These are phyloP conservation scores for Pyrenophora seminiperda DNA, from an alignment of 2,329 filamentous ascomycete genomes.

Conservation along the genomic window DNA sequence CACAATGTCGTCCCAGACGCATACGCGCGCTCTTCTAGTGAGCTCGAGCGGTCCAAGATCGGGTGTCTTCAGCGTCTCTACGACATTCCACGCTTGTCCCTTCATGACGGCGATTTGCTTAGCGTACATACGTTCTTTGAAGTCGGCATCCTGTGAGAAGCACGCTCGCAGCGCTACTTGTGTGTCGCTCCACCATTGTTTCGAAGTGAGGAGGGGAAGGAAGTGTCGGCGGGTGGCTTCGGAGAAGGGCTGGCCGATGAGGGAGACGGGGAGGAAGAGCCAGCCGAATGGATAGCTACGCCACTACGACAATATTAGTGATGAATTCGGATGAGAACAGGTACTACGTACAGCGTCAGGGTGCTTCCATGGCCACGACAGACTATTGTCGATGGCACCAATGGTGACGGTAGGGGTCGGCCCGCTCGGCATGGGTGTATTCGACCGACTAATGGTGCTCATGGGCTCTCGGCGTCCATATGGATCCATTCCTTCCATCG, in stretches of 20 bases:
- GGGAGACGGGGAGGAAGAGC: constrained; percentile 94
- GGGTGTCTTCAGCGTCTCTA: constrained; percentile 89
- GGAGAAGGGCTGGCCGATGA: constrained; percentile 95
- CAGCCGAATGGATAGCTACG: constrained; percentile 95
- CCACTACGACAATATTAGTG: constrained; percentile 55
- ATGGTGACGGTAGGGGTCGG: constrained; percentile 69
- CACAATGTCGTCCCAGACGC: constrained; percentile 97
- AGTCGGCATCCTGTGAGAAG: constrained; percentile 91
- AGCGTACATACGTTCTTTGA: constrained; percentile 99
- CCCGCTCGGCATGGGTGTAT: constrained; percentile 59
- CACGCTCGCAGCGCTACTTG: constrained; percentile 82
- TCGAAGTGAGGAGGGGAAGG: constrained; percentile 91
- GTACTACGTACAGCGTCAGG: constrained; percentile 73
- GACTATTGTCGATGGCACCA: constrained; percentile 94
- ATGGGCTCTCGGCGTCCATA: constrained; percentile 84
- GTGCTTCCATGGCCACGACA: constrained; percentile 99
- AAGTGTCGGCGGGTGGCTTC: constrained; percentile 94
- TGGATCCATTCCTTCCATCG: constrained; percentile 62
- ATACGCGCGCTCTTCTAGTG: constrained; percentile 86
- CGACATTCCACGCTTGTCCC: constrained; percentile 98
- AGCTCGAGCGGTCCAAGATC: constrained; percentile 95
- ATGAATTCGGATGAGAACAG: background rate
- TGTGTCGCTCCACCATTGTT: constrained; percentile 96
- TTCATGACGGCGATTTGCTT: constrained; percentile 99
- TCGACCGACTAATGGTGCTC: constrained; percentile 68